phyloP scores from a whole-genome alignment of 805 yeast species.

The Ogataea zsoltii region DNA sequence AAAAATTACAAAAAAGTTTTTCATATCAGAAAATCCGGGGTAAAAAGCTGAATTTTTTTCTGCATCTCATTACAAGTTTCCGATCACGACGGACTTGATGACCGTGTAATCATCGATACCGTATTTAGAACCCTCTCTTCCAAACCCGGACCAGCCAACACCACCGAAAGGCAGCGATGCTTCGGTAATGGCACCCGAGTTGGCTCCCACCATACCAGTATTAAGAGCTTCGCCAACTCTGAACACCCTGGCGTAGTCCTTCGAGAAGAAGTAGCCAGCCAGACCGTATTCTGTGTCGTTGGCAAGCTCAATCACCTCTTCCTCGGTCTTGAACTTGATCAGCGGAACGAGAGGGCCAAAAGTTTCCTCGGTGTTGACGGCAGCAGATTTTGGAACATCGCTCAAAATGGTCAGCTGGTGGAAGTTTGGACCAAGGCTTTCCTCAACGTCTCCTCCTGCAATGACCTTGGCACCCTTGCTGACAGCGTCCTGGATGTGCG shows the following conservation, averaged over 20 bases:
- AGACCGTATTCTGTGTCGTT: conserved; percentile 72
- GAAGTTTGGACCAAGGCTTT: conserved; percentile 61
- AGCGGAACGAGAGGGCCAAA: conserved; percentile 81
- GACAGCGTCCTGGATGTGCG: conserved; percentile 67
- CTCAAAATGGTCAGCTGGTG: conserved; percentile 68
- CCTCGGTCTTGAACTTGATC: conserved; percentile 61
- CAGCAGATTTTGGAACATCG: conserved; percentile 59
- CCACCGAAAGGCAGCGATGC: conserved; percentile 79
- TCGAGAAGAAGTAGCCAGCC: conserved; percentile 73
- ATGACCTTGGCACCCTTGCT: conserved; percentile 64
- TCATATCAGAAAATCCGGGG: background rate
- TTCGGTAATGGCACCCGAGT: conserved; percentile 71
- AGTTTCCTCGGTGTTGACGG: conserved; percentile 67
- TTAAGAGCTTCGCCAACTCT: conserved; percentile 67
- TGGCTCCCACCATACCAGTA: conserved; percentile 81
- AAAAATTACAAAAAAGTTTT: background rate
- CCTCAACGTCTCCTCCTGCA: conserved; percentile 57
- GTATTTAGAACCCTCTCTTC: conserved; percentile 76
- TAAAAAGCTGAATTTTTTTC: background rate
- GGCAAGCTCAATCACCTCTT: conserved; percentile 61
- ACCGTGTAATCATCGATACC: conserved; percentile 74
- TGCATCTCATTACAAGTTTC: conserved; percentile 27
- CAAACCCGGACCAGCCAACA: conserved; percentile 74
- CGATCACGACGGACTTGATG: conserved; percentile 63
- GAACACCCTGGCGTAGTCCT: conserved; percentile 53